These are phyloP conservation scores for Vitis rupestris DNA, from an alignment of 164 flowering plant genomes.

Conservation along the genomic window DNA sequence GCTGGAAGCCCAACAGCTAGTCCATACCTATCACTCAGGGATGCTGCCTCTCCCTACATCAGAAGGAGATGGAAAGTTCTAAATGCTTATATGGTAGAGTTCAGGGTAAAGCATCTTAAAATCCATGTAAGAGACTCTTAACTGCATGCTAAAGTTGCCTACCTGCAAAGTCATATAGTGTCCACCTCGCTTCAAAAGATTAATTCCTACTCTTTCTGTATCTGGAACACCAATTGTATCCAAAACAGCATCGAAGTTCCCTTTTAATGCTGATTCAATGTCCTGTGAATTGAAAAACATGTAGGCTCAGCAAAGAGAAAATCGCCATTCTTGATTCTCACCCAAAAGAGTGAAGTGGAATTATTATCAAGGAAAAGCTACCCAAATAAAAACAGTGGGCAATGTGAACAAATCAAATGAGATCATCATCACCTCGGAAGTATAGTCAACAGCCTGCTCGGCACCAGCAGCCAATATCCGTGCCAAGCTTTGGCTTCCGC, in stretches of 20 bases:
- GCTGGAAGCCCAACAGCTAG: conserved; percentile 70
- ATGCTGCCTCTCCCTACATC: conserved; percentile 87
- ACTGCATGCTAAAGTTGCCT: conserved; percentile 13
- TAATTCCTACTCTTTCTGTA: conserved; percentile 77
- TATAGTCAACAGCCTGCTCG: conserved; percentile 89
- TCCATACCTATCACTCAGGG: conserved; percentile 82
- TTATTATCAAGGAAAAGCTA: too few species aligned
- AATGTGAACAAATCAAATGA: too few species aligned
- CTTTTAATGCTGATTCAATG: conserved; percentile 59
- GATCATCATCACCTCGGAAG: conserved; percentile 56
- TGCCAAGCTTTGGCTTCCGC: conserved; percentile 72
- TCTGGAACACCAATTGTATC: conserved; percentile 89
- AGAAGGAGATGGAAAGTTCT: conserved; percentile 8
- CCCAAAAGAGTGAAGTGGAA: not conserved
- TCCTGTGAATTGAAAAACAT: conserved; percentile 44
- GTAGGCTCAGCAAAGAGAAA: not conserved
- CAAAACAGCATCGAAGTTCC: conserved; percentile 87
- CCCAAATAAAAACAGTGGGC: too few species aligned
- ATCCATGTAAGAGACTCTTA: not conserved
- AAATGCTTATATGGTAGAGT: not conserved
- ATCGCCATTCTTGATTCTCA: not conserved
- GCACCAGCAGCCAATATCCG: conserved; percentile 75
- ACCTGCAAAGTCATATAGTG: conserved; percentile 98
- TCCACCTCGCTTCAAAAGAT: conserved; percentile 75
- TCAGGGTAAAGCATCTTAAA: not conserved